A percentile compares a stretch with the other conserved stretches of the same genome.
Evolutionary conservation across 768 basidiomycete genomes (phyloP).

Genomic region (Dictyophora rubrovolvata): DNA sequence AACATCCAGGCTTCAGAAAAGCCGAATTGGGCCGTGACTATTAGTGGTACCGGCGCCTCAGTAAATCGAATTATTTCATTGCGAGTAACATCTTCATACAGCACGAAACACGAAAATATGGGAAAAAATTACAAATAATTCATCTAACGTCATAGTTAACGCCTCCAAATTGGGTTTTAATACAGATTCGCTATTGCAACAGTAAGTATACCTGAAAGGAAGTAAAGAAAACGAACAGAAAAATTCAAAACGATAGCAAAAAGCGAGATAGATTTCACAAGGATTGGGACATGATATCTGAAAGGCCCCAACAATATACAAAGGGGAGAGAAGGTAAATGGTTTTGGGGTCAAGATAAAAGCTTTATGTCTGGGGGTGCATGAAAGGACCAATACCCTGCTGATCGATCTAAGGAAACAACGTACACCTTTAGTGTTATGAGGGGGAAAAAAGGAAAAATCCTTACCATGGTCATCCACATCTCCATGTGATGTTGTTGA

Average conservation of each 20-base stretch:
- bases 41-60: no score
- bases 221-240: not conserved
- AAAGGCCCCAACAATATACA: not conserved
- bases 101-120: no score
- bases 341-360: not conserved
- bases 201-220: not conserved
- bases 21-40: no score
- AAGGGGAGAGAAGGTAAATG: not conserved
- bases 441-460: not conserved
- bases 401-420: not conserved
- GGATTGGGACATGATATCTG: not conserved
- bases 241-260: not conserved
- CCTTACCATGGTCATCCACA: slow-evolving; percentile 39
- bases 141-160: no score
- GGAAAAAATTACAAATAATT: no score
- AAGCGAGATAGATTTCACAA: not conserved
- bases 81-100: no score
- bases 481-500: slow-evolving; percentile 16
- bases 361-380: not conserved
- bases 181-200: not conserved
- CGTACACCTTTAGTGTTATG: not conserved
- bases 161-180: not conserved
- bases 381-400: slow-evolving; percentile 7
- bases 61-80: no score
- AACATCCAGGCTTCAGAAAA: no score